Evolutionary conservation across 495 filamentous ascomycete species (phyloP), one percentile per base, ranked within the genome.

Genomic region (Tuber calosporum): DNA sequence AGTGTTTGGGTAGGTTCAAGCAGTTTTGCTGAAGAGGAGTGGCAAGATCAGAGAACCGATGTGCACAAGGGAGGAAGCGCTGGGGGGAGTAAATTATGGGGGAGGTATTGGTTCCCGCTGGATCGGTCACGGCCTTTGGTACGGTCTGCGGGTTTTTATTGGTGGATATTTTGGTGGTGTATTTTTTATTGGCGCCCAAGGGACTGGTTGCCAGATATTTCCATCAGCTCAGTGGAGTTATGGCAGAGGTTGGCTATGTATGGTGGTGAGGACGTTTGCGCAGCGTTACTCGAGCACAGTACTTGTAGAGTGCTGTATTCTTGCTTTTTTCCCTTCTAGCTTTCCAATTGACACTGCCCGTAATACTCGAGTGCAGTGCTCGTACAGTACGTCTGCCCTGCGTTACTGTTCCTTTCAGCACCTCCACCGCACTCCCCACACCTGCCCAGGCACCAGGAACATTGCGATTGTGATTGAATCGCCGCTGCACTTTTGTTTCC

Each of bases 191-290:
- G 48, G 48, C n/a, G 48, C 48, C 48, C 48, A 58, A 58, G 48
- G 48, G 48, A n/a, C 48, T 30, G 48, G 48, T 58, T 58, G 15
- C n/a, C 8, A 13, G 22, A 58, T 3, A 9, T 53, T 13, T 26
- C 11, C 48, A 30, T 58, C 48, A 58, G 48, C n/a, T 58, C n/a
- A 30, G 48, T n/a, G 48, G 48, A 30, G 48, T 30, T 30, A 15
- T 58, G 48, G 48, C 30, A n/a, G 48, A 26, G n/a, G 48, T 15
- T 9, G 9, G 48, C 26, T 11, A 30, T 58, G 48, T n/a, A 11
- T 58, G n/a, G n/a, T 58, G 45, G 45, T 58, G 48, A 58, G 9
- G 48, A 58, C 48, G 48, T 58, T 58, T 58, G 48, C 30, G 48
- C n/a, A 26, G 48, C 48, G n/a, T n/a, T n/a, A n/a, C n/a, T n/a